Base-by-base conservation (phyloP, 306 rosid genomes). In the Heteromeles arbutifolia region DNA sequence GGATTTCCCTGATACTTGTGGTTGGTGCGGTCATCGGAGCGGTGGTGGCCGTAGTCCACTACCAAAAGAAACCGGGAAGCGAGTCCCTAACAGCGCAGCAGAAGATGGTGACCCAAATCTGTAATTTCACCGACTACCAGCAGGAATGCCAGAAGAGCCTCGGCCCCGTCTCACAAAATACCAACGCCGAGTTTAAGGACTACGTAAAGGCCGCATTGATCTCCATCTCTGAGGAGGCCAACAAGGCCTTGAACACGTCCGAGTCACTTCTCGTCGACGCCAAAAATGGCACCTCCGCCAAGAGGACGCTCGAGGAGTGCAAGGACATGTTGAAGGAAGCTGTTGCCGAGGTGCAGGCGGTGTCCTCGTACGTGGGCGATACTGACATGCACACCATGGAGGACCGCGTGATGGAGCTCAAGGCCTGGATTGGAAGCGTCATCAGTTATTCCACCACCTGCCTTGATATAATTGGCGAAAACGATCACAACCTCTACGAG, bases 391-490 rank as follows among this genome's bases (percentile, higher is more conserved):
- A 80, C 50, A 37, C 72, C 24, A 25, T 90, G 2, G 56, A 58
- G 1, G 43, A 75, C 44, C 86, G 79, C 11, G 1, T 68, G 1
- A 69, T 77, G 4, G 95, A 91, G 54, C 31, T 93, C 29, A 85
- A 74, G 79, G 89, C 78, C 9, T 93, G 98, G 98, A 66, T 93
- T 25, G 82, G 90, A 1, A 81, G 93, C 0, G 90, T 88, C 50
- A 68, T 89, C 76, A 79, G 93, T 0, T 91, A 84, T 70, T 84
- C 87, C 3, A 82, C 85, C 44, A 45, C 85, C 0, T 92, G 97
- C 72, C 65, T 82, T 37, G 93, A 88, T 1, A 57, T 70, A 13
- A 28, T 70, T 5, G 85, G 84, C 0, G 79, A 83, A 1, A 85
- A 87, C 4, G 71, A 59, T 3, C 84, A 69, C 11, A 86, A 80